Evolutionary conservation across 1,139 yeast genomes (phyloP).

Genomic region (Geotrichum phurueaensis): DNA sequence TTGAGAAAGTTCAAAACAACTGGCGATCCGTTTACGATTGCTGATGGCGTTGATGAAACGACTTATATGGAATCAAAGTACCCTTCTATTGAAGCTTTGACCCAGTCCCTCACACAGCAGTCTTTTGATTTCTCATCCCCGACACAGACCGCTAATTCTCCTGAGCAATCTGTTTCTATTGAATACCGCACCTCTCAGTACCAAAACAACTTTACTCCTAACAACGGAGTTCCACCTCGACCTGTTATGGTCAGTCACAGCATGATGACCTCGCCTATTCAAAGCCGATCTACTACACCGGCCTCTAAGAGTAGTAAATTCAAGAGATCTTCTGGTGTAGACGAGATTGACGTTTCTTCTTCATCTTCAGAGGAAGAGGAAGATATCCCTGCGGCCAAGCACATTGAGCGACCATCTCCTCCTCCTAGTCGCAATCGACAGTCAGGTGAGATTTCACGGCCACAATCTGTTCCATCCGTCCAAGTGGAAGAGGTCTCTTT

Average conservation of each 20-base stretch:
- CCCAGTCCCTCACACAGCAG: conserved; percentile 25
- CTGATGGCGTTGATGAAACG: conserved; percentile 19
- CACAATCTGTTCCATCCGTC: background rate
- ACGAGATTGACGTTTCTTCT: background rate
- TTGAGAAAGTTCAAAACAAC: background rate
- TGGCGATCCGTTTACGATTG: conserved; percentile 2
- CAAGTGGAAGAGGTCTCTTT: background rate
- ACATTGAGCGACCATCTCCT: conserved; percentile 5
- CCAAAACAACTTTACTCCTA: conserved; percentile 1
- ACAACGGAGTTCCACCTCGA: background rate
- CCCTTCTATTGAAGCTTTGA: conserved; percentile 36
- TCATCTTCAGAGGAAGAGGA: conserved; percentile 15
- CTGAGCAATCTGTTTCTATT: background rate
- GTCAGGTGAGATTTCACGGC: conserved; percentile 4
- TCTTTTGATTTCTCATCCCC: conserved; percentile 21
- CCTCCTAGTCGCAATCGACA: background rate
- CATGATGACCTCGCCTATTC: conserved; percentile 16
- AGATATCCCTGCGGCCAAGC: background rate
- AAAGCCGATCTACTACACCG: conserved; percentile 16
- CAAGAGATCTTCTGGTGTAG: background rate
- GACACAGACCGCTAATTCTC: background rate
- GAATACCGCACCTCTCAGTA: background rate
- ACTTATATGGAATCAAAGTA: conserved; percentile 27
- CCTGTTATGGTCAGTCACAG: conserved; percentile 14
- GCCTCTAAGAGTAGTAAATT: background rate